Conservation (phyloP, 805 yeast species). For the Zygosaccharomyces pseudorouxii region DNA sequence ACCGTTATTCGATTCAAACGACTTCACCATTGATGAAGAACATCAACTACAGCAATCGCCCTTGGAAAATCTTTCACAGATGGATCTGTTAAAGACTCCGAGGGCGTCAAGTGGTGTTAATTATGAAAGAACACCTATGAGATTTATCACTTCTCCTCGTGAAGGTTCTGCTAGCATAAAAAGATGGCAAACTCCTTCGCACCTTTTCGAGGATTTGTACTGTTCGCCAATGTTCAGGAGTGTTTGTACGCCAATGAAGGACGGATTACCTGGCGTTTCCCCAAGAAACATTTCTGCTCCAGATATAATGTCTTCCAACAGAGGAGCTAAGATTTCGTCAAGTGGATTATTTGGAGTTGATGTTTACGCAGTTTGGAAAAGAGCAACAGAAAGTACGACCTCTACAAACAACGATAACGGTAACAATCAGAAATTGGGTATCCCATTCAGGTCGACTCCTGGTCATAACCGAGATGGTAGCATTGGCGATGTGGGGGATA, state of each 20-base stretch:
- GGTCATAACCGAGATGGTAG: constrained; percentile 5
- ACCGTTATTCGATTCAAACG: constrained; percentile 9
- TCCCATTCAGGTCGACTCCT: constrained; percentile 11
- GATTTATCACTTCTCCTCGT: constrained; percentile 24
- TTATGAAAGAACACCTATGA: constrained; percentile 25
- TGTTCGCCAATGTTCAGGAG: constrained; percentile 32
- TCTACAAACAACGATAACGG: not conserved
- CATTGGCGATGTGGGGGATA: constrained; percentile 1
- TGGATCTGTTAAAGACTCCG: constrained; percentile 23
- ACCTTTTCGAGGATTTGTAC: constrained; percentile 32
- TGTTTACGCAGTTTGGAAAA: constrained; percentile 34
- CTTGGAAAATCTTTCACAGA: constrained; percentile 9
- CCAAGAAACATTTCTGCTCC: constrained; percentile 16
- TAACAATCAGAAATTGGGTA: constrained; percentile 12
- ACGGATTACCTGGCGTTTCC: constrained; percentile 21
- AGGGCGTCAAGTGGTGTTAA: constrained; percentile 15
- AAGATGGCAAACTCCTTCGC: constrained; percentile 35
- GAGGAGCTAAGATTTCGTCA: constrained; percentile 26
- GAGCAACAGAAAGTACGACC: constrained; percentile 24
- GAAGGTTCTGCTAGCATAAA: constrained; percentile 21
- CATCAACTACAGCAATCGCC: constrained; percentile 12
- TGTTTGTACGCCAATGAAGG: constrained; percentile 20
- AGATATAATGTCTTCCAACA: constrained; percentile 8
- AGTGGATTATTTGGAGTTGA: constrained; percentile 35
- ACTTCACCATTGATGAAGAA: constrained; percentile 5